These are phyloP conservation scores for Hygrocybe punicea DNA, from an alignment of 768 basidiomycete genomes.

Conservation along the genomic window DNA sequence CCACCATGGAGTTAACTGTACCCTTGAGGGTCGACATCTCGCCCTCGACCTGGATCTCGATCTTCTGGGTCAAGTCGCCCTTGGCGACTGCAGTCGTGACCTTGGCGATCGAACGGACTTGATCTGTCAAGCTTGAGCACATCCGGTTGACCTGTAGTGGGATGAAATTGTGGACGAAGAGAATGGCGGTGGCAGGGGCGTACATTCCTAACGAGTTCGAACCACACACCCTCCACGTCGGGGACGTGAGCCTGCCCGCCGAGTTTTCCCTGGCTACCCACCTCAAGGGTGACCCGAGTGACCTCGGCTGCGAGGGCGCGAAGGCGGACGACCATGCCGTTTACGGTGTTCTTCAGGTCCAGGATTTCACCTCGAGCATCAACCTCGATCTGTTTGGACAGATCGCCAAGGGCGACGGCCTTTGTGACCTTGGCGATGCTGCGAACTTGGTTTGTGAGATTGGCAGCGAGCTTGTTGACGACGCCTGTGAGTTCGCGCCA, in stretches of 20 bases:
- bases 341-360: constrained; percentile 68
- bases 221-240: constrained; percentile 91
- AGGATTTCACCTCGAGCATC: constrained; percentile 88
- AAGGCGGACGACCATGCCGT: constrained; percentile 54
- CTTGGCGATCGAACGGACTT: constrained; percentile 78
- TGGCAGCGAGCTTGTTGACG: constrained; percentile 77
- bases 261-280: constrained; percentile 84
- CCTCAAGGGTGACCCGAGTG: constrained; percentile 79
- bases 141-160: constrained; percentile 62
- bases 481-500: constrained; percentile 82
- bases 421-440: constrained; percentile 91
- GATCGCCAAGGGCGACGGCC: constrained; percentile 87
- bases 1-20: constrained; percentile 95
- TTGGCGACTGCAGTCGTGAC: constrained; percentile 89
- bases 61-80: constrained; percentile 89
- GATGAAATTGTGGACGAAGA: background rate
- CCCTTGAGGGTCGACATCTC: constrained; percentile 82
- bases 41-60: constrained; percentile 81
- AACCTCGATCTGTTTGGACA: constrained; percentile 88
- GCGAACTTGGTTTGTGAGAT: constrained; percentile 80
- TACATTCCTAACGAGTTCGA: constrained; percentile 74
- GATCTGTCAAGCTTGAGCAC: constrained; percentile 76
- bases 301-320: constrained; percentile 78
- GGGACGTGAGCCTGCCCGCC: constrained; percentile 87
- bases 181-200: constrained; percentile 18